Evolutionary conservation across 768 basidiomycete genomes (phyloP), one percentile per base, ranked within the genome.

Genomic region (Suillus fuscotomentosus): DNA sequence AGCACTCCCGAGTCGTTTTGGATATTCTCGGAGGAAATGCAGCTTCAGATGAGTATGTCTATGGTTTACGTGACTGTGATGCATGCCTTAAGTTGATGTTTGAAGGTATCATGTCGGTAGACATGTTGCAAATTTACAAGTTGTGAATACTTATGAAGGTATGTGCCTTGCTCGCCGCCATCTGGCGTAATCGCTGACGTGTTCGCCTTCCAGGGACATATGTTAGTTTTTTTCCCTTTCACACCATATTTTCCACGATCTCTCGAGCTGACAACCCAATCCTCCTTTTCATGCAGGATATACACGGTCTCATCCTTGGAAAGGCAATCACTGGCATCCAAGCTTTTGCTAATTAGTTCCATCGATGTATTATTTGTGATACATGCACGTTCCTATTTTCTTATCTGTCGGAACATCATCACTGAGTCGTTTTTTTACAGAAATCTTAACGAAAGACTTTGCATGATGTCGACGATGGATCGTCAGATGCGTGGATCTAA

Each of bases 71-170:
- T 27, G 34, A n/a, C n/a, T 20, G n/a, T 11, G 48, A n/a, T 54
- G 36, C 20, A 36, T 10, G 20, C 7, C 27, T 24, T 59, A 42
- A 59, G 27, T 10, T 39, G 8, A 36, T 55, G 34, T 47, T 56
- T 24, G 41, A 65, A 95, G 93, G 75, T 97, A 95, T 72, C 93
- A 95, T 72, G 88, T 99, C 61, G 94, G 93, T n/a, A 80, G 97
- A 41, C 96, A 98, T 79, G 95, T 93, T 10, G 91, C 92, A 0
- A 99, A 98, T 76, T 74, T 97, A 65, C 96, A 99, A 73, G 91
- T 98, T n/a, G 89, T 94, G 9, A 95, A 95, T 70, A 98, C 95
- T 0, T 97, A 97, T 72, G 95, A 97, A 82, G 95, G 93, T 83
- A 73, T 38, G 80, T 64, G 67, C 41, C 62, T 62, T 47, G 50